Conservation (phyloP, 1,139 yeast species). For the Pneumocystis canis region DNA sequence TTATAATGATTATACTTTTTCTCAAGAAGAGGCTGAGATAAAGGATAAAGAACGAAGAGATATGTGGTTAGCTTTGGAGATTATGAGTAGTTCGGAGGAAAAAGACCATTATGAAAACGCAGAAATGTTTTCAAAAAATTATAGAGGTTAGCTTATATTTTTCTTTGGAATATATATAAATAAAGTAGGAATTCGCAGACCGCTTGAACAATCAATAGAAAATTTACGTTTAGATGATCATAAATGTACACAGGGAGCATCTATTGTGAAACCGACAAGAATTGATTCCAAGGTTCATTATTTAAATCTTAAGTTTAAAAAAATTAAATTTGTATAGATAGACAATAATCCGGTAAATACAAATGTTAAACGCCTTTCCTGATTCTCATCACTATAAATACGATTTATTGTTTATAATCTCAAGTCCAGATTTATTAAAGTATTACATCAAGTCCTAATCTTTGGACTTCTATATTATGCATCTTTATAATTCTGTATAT, state of each 20-base stretch:
- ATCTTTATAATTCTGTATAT: background rate
- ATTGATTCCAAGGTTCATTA: background rate
- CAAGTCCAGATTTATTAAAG: background rate
- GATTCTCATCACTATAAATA: background rate
- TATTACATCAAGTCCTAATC: background rate
- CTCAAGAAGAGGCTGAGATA: slow-evolving; percentile 40
- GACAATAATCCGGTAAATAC: background rate
- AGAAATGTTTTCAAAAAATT: background rate
- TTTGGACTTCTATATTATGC: background rate
- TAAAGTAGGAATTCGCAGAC: background rate
- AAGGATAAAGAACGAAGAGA: slow-evolving; percentile 13
- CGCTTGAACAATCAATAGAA: background rate
- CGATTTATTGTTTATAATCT: background rate
- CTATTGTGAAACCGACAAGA: background rate
- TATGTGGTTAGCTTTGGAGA: slow-evolving; percentile 16
- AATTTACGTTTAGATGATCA: background rate
- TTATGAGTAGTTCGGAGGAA: slow-evolving; percentile 2
- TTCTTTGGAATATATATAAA: background rate
- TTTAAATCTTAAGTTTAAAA: background rate
- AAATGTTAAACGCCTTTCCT: background rate
- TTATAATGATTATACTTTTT: slow-evolving; percentile 62
- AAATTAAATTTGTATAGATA: background rate
- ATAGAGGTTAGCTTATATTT: slow-evolving; percentile 1
- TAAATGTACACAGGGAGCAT: background rate
- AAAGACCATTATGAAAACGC: background rate